These are phyloP conservation scores for Spizellomyces punctatus DNA, from an alignment of 192 early-diverging fungal genomes.

Conservation along the genomic window DNA sequence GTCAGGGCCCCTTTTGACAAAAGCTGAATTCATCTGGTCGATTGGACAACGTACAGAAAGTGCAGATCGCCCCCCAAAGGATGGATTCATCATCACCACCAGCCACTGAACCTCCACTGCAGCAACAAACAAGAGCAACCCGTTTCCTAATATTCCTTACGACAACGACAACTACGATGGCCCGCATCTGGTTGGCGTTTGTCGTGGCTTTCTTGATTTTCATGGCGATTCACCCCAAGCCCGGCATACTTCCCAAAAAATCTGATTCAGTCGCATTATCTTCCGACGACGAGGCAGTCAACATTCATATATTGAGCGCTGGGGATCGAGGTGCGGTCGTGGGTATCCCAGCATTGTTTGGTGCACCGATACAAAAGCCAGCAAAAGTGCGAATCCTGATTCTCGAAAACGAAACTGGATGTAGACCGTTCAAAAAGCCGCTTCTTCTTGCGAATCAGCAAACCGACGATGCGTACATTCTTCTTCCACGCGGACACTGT, in stretches of 20 bases:
- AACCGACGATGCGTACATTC: conserved; percentile 4
- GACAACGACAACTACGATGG: background rate
- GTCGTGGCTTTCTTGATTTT: conserved; percentile 8
- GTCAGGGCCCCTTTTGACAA: too few relatives aligned
- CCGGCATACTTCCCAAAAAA: background rate
- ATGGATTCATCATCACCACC: too few relatives aligned
- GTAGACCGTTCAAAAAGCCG: conserved; percentile 29
- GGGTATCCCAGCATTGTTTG: conserved; percentile 41
- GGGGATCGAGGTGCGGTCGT: conserved; percentile 2
- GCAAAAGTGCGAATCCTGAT: conserved; percentile 12
- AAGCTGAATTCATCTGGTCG: too few relatives aligned
- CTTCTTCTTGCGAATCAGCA: conserved; percentile 17
- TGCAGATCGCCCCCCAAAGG: too few relatives aligned
- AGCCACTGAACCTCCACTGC: too few relatives aligned
- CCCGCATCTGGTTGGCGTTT: conserved; percentile 1
- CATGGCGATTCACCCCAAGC: conserved; percentile 4
- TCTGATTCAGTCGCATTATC: background rate
- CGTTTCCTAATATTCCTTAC: background rate
- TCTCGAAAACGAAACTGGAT: conserved; percentile 31
- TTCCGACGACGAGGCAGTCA: background rate
- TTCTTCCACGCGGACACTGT: conserved; percentile 43
- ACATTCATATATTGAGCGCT: background rate
- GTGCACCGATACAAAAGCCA: conserved; percentile 16
- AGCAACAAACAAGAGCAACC: too few relatives aligned
- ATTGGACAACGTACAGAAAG: too few relatives aligned